Evolutionary conservation across 805 yeast species (phyloP).

Genomic region (Grigorovia yakushimaensis): DNA sequence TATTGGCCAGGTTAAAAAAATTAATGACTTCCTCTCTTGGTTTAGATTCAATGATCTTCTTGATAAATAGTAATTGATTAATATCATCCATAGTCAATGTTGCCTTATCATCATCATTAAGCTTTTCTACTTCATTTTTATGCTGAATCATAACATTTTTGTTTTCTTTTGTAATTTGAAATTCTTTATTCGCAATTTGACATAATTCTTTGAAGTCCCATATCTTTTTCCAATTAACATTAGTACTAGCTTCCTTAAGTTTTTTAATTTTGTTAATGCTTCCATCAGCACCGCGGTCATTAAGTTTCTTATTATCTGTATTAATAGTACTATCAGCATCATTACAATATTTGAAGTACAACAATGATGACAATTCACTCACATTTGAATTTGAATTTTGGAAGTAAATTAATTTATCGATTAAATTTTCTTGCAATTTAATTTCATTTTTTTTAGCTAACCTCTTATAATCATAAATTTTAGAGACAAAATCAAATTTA

Average conservation of each 20-base stretch:
- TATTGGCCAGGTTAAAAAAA: conserved; percentile 37
- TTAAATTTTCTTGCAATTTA: conserved; percentile 27
- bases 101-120: background rate
- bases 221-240: conserved; percentile 18
- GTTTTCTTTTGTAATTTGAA: conserved; percentile 4
- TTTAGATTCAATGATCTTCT: conserved; percentile 52
- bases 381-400: conserved; percentile 1
- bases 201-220: conserved; percentile 42
- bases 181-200: conserved; percentile 29
- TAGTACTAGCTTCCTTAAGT: background rate
- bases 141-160: background rate
- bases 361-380: conserved; percentile 17
- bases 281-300: too few relatives aligned
- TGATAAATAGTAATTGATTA: conserved; percentile 44
- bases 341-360: conserved; percentile 32
- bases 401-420: conserved; percentile 21
- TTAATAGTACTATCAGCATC: too few relatives aligned
- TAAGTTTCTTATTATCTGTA: too few relatives aligned
- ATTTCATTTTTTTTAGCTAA: conserved; percentile 31
- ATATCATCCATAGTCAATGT: conserved; percentile 31
- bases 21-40: conserved; percentile 57
- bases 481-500: conserved; percentile 21
- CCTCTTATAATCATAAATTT: conserved; percentile 29
- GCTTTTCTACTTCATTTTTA: background rate
- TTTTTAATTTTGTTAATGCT: too few relatives aligned